Conservation (phyloP, 1,284 basidiomycete genomes). For the Malassezia caprae region DNA sequence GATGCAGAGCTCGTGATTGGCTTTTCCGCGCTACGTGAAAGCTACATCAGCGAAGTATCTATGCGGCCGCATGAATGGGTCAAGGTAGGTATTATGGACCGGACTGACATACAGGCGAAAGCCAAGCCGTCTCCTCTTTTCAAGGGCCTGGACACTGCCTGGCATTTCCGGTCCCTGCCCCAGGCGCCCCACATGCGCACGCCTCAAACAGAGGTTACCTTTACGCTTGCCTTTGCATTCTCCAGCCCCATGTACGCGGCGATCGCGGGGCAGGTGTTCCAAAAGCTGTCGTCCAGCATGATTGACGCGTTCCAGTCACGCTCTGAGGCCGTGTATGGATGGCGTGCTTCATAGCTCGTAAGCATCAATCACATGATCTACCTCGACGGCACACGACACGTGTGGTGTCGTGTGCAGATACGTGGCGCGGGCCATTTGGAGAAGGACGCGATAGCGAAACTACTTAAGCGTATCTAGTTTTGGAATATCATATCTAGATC, state of each 20-base stretch:
- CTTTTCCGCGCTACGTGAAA: constrained; percentile 75
- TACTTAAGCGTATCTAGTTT: background rate
- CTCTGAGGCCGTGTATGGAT: constrained; percentile 50
- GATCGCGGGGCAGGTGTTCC: constrained; percentile 71
- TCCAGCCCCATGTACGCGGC: constrained; percentile 73
- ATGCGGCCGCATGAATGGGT: constrained; percentile 67
- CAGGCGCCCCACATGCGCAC: background rate
- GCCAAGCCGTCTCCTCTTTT: constrained; percentile 75
- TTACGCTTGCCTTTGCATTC: constrained; percentile 66
- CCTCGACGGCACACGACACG: background rate
- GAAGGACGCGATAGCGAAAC: background rate
- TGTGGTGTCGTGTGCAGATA: background rate
- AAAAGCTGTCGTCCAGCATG: constrained; percentile 76
- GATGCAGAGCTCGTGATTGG: constrained; percentile 77
- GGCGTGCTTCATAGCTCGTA: background rate
- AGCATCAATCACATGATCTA: background rate
- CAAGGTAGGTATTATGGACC: constrained; percentile 54
- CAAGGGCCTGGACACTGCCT: constrained; percentile 69
- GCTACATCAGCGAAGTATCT: constrained; percentile 73
- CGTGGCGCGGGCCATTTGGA: background rate
- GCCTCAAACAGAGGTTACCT: constrained; percentile 23
- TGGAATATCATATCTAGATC: background rate
- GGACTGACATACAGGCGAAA: constrained; percentile 56
- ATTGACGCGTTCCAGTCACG: constrained; percentile 80
- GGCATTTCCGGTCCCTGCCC: constrained; percentile 37